Evolutionary conservation across 176 grass and related monocot species (phyloP), one percentile per base, ranked within the genome.

Genomic region (Oryza meyeriana): DNA sequence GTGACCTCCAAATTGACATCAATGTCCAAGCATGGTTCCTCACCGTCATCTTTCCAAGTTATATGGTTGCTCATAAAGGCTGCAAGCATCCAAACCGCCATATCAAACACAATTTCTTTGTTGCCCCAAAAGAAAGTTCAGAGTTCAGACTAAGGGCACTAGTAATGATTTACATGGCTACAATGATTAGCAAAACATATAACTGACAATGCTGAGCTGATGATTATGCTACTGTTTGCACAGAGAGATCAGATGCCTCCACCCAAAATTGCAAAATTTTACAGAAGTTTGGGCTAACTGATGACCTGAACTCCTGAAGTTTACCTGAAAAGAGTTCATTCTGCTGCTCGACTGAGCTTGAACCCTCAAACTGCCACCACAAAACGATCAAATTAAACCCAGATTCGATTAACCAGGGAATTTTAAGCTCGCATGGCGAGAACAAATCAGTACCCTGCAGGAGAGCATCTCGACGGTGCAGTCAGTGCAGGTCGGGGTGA

Each of bases 401-500:
- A 58, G 52, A 58, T 58, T 57, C n/a, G 52, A 58, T 58, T 57
- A 24, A 24, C 22, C 7, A 10, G 6, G 2, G 52, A 47, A 17
- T 1, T 36, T 39, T 41, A 41, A 41, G 39, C 10, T 41, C 39
- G 10, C 39, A 47, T 47, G 44, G 44, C 44, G 13, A 47, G 44
- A 47, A 1, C 44, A 29, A n/a, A 14, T 39, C 25, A 1, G 24
- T 75, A 96, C 93, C 88, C 91, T 88, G 82, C 90, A 94, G 22
- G 92, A 94, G 27, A 98, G 86, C 92, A 98, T 86, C 83, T 98
- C 92, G 52, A 98, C 91, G 11, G 88, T 93, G 81, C 92, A 98
- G 72, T 89, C 82, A 22, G 82, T 36, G 35, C 34, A 10, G 8
- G 95, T 93, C 10, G 88, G 95, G 30, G 75, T 78, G 44, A 94